These are phyloP conservation scores for Penicillium sp. DNA, from an alignment of 2,329 filamentous ascomycete species.

Conservation along the genomic window DNA sequence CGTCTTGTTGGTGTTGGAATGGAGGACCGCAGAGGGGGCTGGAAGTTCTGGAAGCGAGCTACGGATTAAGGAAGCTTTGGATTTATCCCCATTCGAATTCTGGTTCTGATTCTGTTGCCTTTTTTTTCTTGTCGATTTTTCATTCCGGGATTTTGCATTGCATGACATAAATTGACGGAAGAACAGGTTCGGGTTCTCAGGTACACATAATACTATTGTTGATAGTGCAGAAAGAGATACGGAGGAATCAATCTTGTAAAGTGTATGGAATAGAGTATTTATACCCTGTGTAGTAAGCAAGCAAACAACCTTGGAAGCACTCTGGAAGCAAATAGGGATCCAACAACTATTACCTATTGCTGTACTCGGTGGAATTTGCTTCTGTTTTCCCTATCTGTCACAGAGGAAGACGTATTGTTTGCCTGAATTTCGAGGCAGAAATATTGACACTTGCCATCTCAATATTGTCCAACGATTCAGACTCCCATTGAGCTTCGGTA, in stretches of 20 bases:
- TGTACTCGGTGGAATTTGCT: background rate
- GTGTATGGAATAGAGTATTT: too few species aligned
- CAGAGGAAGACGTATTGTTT: background rate
- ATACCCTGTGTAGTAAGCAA: too few species aligned
- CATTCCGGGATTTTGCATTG: constrained; percentile 7
- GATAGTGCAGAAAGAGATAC: too few species aligned
- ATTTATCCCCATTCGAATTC: background rate
- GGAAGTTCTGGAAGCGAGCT: constrained; percentile 74
- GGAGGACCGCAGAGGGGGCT: constrained; percentile 69
- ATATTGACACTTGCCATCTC: background rate
- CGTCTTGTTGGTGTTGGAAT: constrained; percentile 76
- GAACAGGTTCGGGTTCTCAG: background rate
- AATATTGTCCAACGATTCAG: background rate
- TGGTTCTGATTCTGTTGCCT: background rate
- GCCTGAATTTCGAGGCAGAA: background rate
- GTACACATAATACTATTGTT: background rate
- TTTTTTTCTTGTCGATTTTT: background rate
- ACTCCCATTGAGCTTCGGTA: background rate
- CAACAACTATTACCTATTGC: too few species aligned
- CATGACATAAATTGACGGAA: background rate
- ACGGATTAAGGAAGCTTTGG: background rate
- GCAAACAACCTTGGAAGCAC: too few species aligned
- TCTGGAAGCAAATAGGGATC: too few species aligned
- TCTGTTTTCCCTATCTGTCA: background rate
- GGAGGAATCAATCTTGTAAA: too few species aligned